Base-by-base conservation (phyloP, 2,329 filamentous ascomycete genomes). In the Zalaria sp. region DNA sequence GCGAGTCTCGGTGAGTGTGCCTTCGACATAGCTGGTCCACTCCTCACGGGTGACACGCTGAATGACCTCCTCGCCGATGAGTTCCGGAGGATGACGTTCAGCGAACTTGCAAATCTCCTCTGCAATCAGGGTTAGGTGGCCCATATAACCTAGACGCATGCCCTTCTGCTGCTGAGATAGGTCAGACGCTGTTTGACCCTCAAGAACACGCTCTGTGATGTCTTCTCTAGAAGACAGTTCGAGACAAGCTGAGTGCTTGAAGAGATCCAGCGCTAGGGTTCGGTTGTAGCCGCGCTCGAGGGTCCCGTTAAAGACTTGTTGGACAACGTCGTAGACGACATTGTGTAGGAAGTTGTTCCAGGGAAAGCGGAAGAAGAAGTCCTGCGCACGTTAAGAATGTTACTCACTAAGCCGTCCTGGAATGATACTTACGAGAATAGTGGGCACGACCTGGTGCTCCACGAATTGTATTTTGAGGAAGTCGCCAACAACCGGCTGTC, bases 301-400 rank as follows among this genome's bases (percentile, higher is more conserved):
- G 0, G 87, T 87, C 5, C 91, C 91, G 57, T 98, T 98, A 62
- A 98, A 96, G 1, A 98, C 91, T 66, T 98, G 91, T 61, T 98
- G 91, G 35, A 98, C 85, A 55, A 98, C 88, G 60, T 98, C 91
- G 58, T 98, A 98, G 38, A 98, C 91, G 35, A 98, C 91, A 56
- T 98, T 98, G 64, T 98, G 91, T 36, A 98, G 73, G 57, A 98
- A 98, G 61, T 98, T 98, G 63, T 98, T 98, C 91, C 91, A 98
- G 1, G 91, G 89, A 56, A 96, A 98, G 45, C 82, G 79, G 68
- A 98, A 98, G 66, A 98, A 98, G 68, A 96, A 96, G 43, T 87
- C 84, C 86, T 93, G 49, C 6, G 34, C n/a, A 39, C 25, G 40
- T 31, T 27, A 26, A 18, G 32, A 40, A 25, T 9, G 44, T 5